phyloP scores from a whole-genome alignment of 169 alveolate genomes.

The Plasmodium vinckei region DNA sequence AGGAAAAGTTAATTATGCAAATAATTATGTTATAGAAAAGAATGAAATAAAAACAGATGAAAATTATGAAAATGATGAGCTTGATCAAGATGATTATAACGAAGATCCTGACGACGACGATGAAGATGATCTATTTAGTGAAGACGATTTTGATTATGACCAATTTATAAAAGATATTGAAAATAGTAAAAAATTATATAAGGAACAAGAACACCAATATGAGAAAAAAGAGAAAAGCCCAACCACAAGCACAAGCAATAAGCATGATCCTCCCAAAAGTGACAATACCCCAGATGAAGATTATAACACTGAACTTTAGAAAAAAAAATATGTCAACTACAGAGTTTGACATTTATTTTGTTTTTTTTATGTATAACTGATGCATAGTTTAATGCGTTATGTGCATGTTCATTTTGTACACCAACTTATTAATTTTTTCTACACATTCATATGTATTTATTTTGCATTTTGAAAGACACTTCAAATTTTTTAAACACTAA shows the following conservation, averaged over 20 bases:
- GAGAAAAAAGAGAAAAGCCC: not conserved
- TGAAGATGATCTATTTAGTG: constrained; percentile 16
- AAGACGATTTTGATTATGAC: constrained; percentile 51
- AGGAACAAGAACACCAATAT: not conserved
- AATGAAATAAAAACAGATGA: not conserved
- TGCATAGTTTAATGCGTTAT: no score
- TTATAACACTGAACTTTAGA: not conserved
- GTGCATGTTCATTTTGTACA: no score
- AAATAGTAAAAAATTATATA: not conserved
- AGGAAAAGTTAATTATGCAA: constrained; percentile 1
- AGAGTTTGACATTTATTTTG: no score
- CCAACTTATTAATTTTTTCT: no score
- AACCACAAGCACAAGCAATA: not conserved
- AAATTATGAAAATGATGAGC: not conserved
- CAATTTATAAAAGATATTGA: constrained; percentile 10
- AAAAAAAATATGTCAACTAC: not conserved
- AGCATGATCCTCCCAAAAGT: not conserved
- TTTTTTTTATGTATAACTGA: no score
- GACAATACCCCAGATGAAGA: not conserved
- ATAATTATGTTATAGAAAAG: constrained; percentile 18
- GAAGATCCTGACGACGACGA: not conserved
- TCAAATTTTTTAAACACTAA: no score
- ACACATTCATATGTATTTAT: no score
- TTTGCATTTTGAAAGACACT: no score
- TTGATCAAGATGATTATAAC: not conserved